Evolutionary conservation across 2,329 filamentous ascomycete species (phyloP).

Genomic region (Aspergillus hortae): DNA sequence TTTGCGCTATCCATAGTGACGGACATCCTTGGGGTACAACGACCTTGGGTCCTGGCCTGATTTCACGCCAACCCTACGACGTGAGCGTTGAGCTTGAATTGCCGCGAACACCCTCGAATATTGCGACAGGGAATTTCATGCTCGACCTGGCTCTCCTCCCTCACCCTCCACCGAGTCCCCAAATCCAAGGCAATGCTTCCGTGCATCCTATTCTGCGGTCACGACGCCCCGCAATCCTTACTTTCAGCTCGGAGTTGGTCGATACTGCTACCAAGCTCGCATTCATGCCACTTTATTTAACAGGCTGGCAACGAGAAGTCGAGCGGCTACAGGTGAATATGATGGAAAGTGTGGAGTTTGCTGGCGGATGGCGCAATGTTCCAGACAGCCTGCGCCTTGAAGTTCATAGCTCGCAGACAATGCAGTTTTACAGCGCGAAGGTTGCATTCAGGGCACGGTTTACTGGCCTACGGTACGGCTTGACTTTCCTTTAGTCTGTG

Average conservation of each 20-base stretch:
- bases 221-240: conserved; percentile 72
- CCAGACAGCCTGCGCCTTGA: conserved; percentile 60
- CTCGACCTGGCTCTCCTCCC: conserved; percentile 69
- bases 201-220: conserved; percentile 56
- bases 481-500: background rate
- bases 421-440: conserved; percentile 72
- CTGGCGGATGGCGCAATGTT: conserved; percentile 49
- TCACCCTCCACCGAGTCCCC: conserved; percentile 35
- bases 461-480: conserved; percentile 59
- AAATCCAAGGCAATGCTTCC: conserved; percentile 26
- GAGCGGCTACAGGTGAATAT: conserved; percentile 64
- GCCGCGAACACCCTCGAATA: conserved; percentile 73
- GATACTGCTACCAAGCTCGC: conserved; percentile 59
- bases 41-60: conserved; percentile 52
- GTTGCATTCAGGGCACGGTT: conserved; percentile 72
- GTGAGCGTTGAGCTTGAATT: conserved; percentile 70
- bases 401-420: conserved; percentile 62
- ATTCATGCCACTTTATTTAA: conserved; percentile 65
- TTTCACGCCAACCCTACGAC: conserved; percentile 78
- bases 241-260: conserved; percentile 70
- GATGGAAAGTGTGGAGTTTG: conserved; percentile 70
- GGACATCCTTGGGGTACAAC: conserved; percentile 53
- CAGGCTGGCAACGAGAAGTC: conserved; percentile 63
- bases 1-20: conserved; percentile 28
- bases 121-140: conserved; percentile 90